phyloP scores from a whole-genome alignment of 257 asterid genomes.

The Rehmannia glutinosa region DNA sequence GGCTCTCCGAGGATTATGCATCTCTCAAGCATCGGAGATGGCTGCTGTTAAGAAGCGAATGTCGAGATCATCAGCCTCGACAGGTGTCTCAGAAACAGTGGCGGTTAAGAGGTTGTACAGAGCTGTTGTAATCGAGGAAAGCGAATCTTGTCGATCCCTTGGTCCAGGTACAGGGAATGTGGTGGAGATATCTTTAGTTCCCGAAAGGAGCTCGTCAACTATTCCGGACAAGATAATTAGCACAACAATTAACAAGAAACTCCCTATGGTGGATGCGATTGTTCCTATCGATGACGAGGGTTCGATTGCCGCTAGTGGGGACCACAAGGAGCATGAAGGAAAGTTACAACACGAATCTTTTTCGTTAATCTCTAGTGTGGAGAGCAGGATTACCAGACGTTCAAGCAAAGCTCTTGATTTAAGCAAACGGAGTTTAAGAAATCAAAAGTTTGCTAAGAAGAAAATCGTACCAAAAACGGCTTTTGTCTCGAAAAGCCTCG shows the following conservation, averaged over 20 bases:
- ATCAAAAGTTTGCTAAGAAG: slow-evolving; percentile 37
- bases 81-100: slow-evolving; percentile 35
- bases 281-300: slow-evolving; percentile 20
- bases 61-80: slow-evolving; percentile 34
- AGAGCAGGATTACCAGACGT: slow-evolving; percentile 26
- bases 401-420: slow-evolving; percentile 23
- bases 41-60: slow-evolving; percentile 58
- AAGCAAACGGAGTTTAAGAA: slow-evolving; percentile 36
- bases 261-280: slow-evolving; percentile 10
- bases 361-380: neutral
- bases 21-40: slow-evolving; percentile 73
- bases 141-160: slow-evolving; percentile 23
- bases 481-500: slow-evolving; percentile 15
- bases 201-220: slow-evolving; percentile 33
- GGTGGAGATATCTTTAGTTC: slow-evolving; percentile 44
- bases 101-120: slow-evolving; percentile 36
- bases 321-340: slow-evolving; percentile 19
- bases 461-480: slow-evolving; percentile 20
- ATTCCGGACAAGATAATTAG: slow-evolving; percentile 10
- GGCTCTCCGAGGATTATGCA: slow-evolving; percentile 68
- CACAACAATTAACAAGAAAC: no score
- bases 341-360: slow-evolving; percentile 8
- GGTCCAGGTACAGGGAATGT: slow-evolving; percentile 32
- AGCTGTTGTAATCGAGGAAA: slow-evolving; percentile 29
- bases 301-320: slow-evolving; percentile 6